A percentile compares a stretch with the other conserved stretches of the same genome.
These are phyloP conservation scores for Rhynchospora pubera DNA, from an alignment of 176 grass and related monocot species.

Conservation along the genomic window DNA sequence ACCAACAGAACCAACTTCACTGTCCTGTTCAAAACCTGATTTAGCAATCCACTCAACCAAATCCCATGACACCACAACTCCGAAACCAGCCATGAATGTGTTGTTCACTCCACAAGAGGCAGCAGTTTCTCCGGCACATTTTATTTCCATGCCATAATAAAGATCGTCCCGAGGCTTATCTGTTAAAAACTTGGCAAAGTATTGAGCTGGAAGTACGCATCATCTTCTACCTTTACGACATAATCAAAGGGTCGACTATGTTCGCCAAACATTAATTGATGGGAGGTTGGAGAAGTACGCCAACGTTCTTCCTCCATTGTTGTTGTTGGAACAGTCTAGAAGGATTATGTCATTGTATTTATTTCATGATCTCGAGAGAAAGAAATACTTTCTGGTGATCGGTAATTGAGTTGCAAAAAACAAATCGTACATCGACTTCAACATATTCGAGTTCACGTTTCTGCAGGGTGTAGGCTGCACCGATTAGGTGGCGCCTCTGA, in stretches of 20 bases:
- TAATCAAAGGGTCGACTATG: too few species aligned
- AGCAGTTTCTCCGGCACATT: too few species aligned
- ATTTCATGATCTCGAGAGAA: constrained; percentile 27
- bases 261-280: too few species aligned
- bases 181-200: too few species aligned
- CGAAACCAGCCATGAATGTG: background rate
- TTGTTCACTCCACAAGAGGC: background rate
- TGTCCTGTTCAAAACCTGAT: background rate
- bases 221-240: too few species aligned
- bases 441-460: background rate
- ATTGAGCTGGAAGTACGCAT: too few species aligned
- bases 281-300: too few species aligned
- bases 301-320: background rate
- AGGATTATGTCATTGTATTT: constrained; percentile 7
- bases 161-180: too few species aligned
- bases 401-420: constrained; percentile 20
- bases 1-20: background rate
- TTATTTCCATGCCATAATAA: too few species aligned
- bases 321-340: background rate
- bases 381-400: constrained; percentile 28
- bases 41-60: background rate
- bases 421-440: constrained; percentile 34
- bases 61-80: background rate
- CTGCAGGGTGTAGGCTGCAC: constrained; percentile 32
- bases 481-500: constrained; percentile 30